Percentiles rank a stretch among this genome's conserved stretches.
Evolutionary conservation across 2,329 filamentous ascomycete genomes (phyloP).

Genomic region (Thermochaetoides dissita): DNA sequence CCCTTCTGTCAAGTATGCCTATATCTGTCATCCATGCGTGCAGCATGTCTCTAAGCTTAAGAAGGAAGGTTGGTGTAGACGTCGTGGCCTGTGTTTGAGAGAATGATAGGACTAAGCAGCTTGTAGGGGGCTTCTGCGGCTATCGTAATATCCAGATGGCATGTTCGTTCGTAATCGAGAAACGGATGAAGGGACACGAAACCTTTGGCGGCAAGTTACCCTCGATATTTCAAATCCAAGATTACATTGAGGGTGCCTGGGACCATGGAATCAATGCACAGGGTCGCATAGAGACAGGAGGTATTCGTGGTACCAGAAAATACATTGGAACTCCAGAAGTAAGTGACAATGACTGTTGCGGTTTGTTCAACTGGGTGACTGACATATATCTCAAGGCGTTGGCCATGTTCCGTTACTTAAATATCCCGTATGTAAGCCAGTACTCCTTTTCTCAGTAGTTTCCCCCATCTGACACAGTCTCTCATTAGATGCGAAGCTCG

Average conservation of each 20-base stretch:
- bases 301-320: conserved; percentile 76
- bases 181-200: conserved; percentile 40
- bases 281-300: conserved; percentile 69
- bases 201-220: conserved; percentile 51
- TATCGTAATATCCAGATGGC: conserved; percentile 94
- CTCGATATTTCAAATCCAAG: conserved; percentile 68
- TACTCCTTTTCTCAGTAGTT: conserved; percentile 15
- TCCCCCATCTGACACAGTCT: background rate
- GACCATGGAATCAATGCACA: conserved; percentile 65
- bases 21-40: conserved; percentile 63
- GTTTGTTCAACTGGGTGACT: background rate
- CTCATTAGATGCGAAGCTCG: conserved; percentile 40
- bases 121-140: conserved; percentile 71
- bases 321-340: conserved; percentile 92
- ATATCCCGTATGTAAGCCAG: conserved; percentile 39
- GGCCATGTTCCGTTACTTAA: conserved; percentile 58
- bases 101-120: background rate
- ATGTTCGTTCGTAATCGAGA: conserved; percentile 58
- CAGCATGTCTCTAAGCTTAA: conserved; percentile 70
- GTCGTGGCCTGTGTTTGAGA: background rate
- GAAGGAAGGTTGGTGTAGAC: conserved; percentile 44
- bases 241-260: conserved; percentile 79
- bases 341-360: conserved; percentile 5
- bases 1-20: conserved; percentile 51
- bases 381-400: conserved; percentile 43